Evolutionary conservation across 257 asterid genomes (phyloP).

Genomic region (Forsythia suspensa): DNA sequence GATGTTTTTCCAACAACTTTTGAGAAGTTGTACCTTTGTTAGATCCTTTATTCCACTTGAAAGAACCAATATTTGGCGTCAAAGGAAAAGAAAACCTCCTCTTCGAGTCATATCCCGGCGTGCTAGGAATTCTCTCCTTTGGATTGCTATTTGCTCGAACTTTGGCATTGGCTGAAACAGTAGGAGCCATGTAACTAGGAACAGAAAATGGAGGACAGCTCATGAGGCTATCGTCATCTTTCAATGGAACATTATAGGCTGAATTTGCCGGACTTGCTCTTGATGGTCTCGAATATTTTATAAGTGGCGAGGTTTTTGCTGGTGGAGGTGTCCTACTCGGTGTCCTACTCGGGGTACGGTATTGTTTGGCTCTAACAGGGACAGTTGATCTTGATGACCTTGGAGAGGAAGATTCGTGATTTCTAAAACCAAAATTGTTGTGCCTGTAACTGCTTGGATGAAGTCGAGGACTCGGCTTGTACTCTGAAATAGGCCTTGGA

Average conservation of each 20-base stretch:
- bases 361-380: conserved; percentile 50
- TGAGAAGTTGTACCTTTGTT: conserved; percentile 56
- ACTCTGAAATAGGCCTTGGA: conserved; percentile 56
- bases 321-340: conserved; percentile 58
- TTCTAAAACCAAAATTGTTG: conserved; percentile 31
- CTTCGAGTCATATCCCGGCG: conserved; percentile 66
- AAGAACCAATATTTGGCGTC: conserved; percentile 64
- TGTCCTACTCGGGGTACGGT: conserved; percentile 64
- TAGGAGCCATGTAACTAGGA: conserved; percentile 88
- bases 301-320: conserved; percentile 25
- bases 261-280: conserved; percentile 51
- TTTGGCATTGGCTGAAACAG: conserved; percentile 85
- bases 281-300: conserved; percentile 37
- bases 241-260: conserved; percentile 42
- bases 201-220: conserved; percentile 90
- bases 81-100: conserved; percentile 84
- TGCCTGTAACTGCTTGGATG: conserved; percentile 29
- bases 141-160: conserved; percentile 74
- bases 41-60: conserved; percentile 76
- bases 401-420: conserved; percentile 64
- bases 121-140: conserved; percentile 65
- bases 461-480: conserved; percentile 59
- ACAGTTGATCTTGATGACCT: conserved; percentile 72
- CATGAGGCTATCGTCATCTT: conserved; percentile 83
- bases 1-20: conserved; percentile 45